Percentiles rank a stretch among this genome's conserved stretches.
phyloP scores from a whole-genome alignment of 176 grass and related monocot genomes.

The Oryza officinalis region DNA sequence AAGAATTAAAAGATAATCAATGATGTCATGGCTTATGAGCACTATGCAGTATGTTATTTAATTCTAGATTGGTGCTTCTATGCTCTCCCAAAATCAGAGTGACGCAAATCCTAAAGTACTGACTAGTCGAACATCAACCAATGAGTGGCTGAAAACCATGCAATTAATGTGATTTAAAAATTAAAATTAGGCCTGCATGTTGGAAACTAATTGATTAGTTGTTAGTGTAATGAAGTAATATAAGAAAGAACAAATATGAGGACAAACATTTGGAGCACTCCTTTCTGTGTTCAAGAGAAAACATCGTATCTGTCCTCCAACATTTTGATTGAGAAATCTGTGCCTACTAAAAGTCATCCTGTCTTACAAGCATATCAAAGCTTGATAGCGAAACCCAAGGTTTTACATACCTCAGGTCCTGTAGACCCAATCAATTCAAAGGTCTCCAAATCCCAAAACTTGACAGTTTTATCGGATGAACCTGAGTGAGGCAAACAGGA shows the following conservation, averaged over 20 bases:
- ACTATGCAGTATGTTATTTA: neutral
- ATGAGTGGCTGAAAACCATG: neutral
- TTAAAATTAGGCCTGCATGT: too few relatives aligned
- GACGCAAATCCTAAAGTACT: neutral
- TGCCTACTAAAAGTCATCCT: neutral
- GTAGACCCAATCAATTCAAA: constrained; percentile 96
- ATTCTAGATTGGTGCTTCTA: neutral
- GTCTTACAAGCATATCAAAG: neutral
- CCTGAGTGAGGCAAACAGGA: constrained; percentile 52
- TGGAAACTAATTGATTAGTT: neutral
- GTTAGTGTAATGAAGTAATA: neutral
- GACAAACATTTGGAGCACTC: neutral
- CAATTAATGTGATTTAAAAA: too few relatives aligned
- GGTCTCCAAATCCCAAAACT: constrained; percentile 98
- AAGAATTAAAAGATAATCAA: neutral
- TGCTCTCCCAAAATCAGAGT: neutral
- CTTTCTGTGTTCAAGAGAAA: neutral
- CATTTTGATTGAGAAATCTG: neutral
- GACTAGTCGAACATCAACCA: neutral
- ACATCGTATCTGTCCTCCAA: neutral
- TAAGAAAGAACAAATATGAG: neutral
- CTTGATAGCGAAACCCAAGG: constrained; percentile 15
- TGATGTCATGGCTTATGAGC: neutral
- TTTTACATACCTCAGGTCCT: constrained; percentile 75
- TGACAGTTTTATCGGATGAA: constrained; percentile 94